Evolutionary conservation across 2,329 filamentous ascomycete species (phyloP).

Genomic region (Aspergillus arachidicola): DNA sequence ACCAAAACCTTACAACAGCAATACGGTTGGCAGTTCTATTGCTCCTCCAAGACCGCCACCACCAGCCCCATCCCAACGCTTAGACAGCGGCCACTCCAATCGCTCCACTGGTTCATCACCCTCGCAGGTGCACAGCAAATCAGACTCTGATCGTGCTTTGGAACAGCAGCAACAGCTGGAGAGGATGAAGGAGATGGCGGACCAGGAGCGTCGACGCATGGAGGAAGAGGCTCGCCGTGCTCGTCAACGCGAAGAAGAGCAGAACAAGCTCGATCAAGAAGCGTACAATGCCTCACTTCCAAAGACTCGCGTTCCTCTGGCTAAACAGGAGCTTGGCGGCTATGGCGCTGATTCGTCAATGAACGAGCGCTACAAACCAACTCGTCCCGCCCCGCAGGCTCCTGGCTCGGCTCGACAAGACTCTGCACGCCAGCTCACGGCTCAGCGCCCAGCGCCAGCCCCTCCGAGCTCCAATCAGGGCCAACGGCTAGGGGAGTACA

Average conservation of each 20-base stretch:
- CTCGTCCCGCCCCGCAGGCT: slow-evolving; percentile 78
- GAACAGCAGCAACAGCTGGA: slow-evolving; percentile 48
- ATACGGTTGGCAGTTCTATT: slow-evolving; percentile 58
- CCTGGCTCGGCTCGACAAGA: slow-evolving; percentile 60
- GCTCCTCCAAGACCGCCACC: slow-evolving; percentile 71
- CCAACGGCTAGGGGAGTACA: slow-evolving; percentile 25
- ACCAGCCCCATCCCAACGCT: slow-evolving; percentile 50
- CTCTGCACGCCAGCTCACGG: slow-evolving; percentile 59
- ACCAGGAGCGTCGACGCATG: slow-evolving; percentile 51
- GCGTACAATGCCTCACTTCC: slow-evolving; percentile 89
- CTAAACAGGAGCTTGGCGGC: slow-evolving; percentile 86
- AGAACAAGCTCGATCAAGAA: slow-evolving; percentile 74
- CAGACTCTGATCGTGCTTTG: slow-evolving; percentile 58
- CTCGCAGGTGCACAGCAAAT: slow-evolving; percentile 46
- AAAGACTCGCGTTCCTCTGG: slow-evolving; percentile 75
- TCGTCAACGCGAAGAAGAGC: slow-evolving; percentile 55
- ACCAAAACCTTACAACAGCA: slow-evolving; percentile 52
- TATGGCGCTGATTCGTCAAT: slow-evolving; percentile 59
- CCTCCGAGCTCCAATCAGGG: slow-evolving; percentile 55
- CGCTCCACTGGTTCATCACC: slow-evolving; percentile 39
- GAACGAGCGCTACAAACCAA: slow-evolving; percentile 74
- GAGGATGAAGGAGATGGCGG: slow-evolving; percentile 60
- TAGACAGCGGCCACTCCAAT: slow-evolving; percentile 46
- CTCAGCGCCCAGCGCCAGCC: slow-evolving; percentile 81
- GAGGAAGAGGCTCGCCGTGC: slow-evolving; percentile 57